Percentiles rank a stretch among this genome's conserved stretches.
These are phyloP conservation scores for Euclidium syriacum DNA, from an alignment of 345 rosid species.

Conservation along the genomic window DNA sequence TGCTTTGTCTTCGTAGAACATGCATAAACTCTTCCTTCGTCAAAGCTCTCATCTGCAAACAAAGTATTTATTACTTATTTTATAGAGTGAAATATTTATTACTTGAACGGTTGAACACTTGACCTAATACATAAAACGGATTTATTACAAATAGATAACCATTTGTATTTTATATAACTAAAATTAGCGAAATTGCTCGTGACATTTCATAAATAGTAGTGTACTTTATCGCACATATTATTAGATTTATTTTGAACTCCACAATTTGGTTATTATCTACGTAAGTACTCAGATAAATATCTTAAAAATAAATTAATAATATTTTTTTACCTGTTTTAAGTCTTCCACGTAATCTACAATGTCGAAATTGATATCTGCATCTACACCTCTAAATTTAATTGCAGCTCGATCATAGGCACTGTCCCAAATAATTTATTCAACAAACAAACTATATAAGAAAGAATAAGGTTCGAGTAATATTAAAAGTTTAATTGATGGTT, in stretches of 20 bases:
- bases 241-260: no score
- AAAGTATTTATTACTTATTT: background rate
- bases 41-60: conserved; percentile 63
- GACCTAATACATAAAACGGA: no score
- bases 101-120: no score
- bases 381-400: conserved; percentile 86
- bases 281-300: background rate
- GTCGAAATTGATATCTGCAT: conserved; percentile 89
- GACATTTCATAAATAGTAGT: no score
- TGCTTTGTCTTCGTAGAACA: conserved; percentile 91
- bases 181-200: no score
- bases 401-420: conserved; percentile 99
- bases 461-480: no score
- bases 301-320: background rate
- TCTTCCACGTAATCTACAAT: conserved; percentile 82
- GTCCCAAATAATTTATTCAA: conserved; percentile 10
- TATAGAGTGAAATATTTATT: background rate
- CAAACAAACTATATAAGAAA: background rate
- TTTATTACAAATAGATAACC: no score
- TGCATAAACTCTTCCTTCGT: conserved; percentile 96
- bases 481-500: background rate
- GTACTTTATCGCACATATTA: no score
- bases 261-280: no score
- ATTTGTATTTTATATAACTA: no score
- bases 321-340: conserved; percentile 64